phyloP scores from a whole-genome alignment of 331 rosid species.

The Spiraea crenata region DNA sequence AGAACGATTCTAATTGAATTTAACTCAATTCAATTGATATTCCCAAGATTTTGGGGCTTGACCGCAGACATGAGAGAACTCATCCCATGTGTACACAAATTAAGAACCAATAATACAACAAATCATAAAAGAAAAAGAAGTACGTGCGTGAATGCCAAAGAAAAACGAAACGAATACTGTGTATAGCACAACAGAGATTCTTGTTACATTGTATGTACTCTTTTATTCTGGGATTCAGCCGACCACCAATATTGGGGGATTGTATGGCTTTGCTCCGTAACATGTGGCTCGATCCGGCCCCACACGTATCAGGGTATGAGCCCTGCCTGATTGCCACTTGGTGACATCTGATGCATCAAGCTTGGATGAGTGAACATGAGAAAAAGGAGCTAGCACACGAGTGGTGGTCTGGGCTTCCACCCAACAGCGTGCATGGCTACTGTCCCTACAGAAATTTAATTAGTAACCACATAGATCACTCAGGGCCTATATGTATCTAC shows the following conservation, averaged over 20 bases:
- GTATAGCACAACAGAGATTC: not conserved
- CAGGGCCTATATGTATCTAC: not conserved
- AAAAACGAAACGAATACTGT: not conserved
- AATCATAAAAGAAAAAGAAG: no score
- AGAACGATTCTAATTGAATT: not conserved
- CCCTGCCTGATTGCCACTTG: constrained; percentile 13
- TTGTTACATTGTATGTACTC: not conserved
- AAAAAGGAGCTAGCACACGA: constrained; percentile 34
- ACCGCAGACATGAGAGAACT: not conserved
- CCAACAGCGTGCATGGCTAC: constrained; percentile 33
- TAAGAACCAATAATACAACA: no score
- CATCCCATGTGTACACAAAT: no score
- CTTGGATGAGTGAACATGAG: not conserved
- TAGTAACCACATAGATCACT: not conserved
- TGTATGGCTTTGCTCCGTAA: constrained; percentile 12
- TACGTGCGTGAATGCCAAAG: no score
- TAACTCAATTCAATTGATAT: constrained; percentile 3
- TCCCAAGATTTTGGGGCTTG: not conserved
- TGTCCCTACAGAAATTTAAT: constrained; percentile 11
- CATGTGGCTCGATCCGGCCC: constrained; percentile 17
- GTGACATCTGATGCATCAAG: not conserved
- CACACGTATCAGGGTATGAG: constrained; percentile 16
- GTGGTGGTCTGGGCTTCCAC: constrained; percentile 44
- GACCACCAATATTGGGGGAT: constrained; percentile 23
- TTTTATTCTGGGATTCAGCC: constrained; percentile 30